Conservation (phyloP, 371 early-diverging fungal genomes). For the Chytridiales sp. region DNA sequence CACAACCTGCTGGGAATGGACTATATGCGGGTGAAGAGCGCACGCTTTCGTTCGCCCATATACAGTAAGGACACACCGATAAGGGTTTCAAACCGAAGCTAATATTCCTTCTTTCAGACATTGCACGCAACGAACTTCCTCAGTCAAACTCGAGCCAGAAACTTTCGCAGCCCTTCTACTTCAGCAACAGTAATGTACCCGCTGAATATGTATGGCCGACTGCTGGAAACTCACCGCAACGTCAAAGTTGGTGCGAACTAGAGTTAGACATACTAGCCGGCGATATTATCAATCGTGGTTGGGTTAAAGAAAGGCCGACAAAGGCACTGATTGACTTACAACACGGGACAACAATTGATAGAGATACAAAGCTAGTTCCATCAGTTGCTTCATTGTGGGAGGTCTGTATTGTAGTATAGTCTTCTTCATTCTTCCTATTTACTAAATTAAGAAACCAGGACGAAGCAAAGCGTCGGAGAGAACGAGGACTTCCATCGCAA, state of each 20-base stretch:
- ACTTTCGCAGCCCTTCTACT: not conserved
- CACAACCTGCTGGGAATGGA: slow-evolving; percentile 93
- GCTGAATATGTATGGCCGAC: slow-evolving; percentile 7
- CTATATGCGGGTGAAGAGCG: slow-evolving; percentile 56
- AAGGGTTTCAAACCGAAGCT: not conserved
- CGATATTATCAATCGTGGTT: slow-evolving; percentile 68
- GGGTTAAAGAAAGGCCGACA: slow-evolving; percentile 55
- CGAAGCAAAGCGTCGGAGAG: slow-evolving; percentile 24
- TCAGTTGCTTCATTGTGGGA: slow-evolving; percentile 61
- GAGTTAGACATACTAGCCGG: slow-evolving; percentile 69
- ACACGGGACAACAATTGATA: not conserved
- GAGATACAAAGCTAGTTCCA: slow-evolving; percentile 51
- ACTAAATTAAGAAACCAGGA: slow-evolving; percentile 18
- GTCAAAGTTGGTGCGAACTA: slow-evolving; percentile 70
- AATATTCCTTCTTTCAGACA: not conserved
- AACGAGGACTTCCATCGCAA: slow-evolving; percentile 2
- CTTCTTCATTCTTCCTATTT: not conserved
- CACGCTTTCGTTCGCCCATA: slow-evolving; percentile 36
- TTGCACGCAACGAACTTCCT: slow-evolving; percentile 2
- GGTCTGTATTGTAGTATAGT: slow-evolving; percentile 22
- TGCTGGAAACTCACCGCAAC: slow-evolving; percentile 1
- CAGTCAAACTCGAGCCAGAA: too few species aligned
- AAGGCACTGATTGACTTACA: slow-evolving; percentile 18
- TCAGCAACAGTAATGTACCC: not conserved
- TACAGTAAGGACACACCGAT: not conserved